phyloP scores from a whole-genome alignment of 768 basidiomycete species.

The Pulveroboletus ravenelii region DNA sequence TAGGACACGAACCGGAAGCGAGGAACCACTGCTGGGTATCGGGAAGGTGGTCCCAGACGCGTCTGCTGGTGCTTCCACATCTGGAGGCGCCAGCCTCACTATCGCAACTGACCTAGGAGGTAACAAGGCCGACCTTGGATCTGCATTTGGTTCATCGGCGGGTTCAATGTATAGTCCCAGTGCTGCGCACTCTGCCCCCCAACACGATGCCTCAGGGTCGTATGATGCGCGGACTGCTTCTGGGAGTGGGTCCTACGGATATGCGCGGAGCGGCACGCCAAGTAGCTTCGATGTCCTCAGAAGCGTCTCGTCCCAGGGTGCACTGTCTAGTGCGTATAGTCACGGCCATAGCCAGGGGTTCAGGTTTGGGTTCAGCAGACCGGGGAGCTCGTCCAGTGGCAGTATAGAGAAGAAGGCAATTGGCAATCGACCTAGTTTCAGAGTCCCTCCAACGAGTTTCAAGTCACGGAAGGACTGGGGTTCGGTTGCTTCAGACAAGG shows the following conservation, averaged over 20 bases:
- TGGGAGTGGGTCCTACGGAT: constrained; percentile 22
- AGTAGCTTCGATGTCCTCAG: constrained; percentile 25
- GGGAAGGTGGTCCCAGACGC: constrained; percentile 10
- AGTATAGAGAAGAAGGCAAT: constrained; percentile 13
- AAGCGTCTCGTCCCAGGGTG: constrained; percentile 32
- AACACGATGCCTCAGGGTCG: constrained; percentile 18
- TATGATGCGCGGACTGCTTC: constrained; percentile 17
- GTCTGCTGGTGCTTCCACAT: neutral
- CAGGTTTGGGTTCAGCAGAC: constrained; percentile 15
- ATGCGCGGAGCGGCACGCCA: constrained; percentile 22
- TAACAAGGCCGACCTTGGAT: constrained; percentile 20
- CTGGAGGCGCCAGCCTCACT: constrained; percentile 7
- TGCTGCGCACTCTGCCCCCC: constrained; percentile 3
- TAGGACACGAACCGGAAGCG: constrained; percentile 28
- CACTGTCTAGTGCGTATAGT: constrained; percentile 19
- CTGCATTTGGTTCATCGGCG: constrained; percentile 28
- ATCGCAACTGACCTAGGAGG: constrained; percentile 5
- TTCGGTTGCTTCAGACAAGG: constrained; percentile 16
- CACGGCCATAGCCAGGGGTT: constrained; percentile 17
- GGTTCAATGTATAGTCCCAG: constrained; percentile 20
- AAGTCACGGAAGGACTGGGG: constrained; percentile 22
- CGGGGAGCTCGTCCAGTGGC: constrained; percentile 18
- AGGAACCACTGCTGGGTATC: constrained; percentile 24
- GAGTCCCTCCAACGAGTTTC: constrained; percentile 28
- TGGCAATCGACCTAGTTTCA: constrained; percentile 10